Evolutionary conservation across 2,329 filamentous ascomycete genomes (phyloP).

Genomic region (Dactylonectria macrodidyma): DNA sequence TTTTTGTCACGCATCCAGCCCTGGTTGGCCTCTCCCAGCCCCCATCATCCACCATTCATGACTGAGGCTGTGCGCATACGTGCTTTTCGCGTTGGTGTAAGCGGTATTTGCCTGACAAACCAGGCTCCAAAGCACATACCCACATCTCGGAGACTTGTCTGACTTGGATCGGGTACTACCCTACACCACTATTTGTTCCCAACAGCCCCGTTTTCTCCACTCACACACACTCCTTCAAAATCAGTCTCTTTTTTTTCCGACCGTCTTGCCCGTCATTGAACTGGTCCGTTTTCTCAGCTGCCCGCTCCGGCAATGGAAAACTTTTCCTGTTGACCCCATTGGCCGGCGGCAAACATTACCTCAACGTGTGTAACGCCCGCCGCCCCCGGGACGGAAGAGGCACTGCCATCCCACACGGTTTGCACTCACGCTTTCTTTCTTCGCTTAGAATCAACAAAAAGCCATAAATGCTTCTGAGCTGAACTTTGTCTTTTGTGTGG

Average conservation of each 20-base stretch:
- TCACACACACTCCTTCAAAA: conserved; percentile 28
- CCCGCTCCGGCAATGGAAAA: conserved; percentile 31
- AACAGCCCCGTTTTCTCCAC: conserved; percentile 31
- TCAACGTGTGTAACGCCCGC: background rate
- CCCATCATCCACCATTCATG: conserved; percentile 11
- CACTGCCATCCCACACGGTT: conserved; percentile 33
- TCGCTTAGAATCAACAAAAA: conserved; percentile 10
- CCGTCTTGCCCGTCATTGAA: background rate
- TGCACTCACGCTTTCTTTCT: background rate
- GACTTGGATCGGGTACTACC: conserved; percentile 30
- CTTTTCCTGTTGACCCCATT: conserved; percentile 28
- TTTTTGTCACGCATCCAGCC: background rate
- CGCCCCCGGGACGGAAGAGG: conserved; percentile 36
- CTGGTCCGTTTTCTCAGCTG: background rate
- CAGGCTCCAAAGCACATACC: conserved; percentile 15
- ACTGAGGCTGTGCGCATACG: conserved; percentile 20
- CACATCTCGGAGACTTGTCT: conserved; percentile 19
- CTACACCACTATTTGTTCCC: background rate
- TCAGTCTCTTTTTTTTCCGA: background rate
- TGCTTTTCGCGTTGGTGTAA: conserved; percentile 19
- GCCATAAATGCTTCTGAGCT: background rate
- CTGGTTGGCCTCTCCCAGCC: background rate
- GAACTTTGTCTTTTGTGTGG: conserved; percentile 28
- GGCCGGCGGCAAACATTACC: conserved; percentile 6
- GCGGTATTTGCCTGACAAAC: conserved; percentile 26